Evolutionary conservation across 306 rosid genomes (phyloP).

Genomic region (Ammopiptanthus mongolicus): DNA sequence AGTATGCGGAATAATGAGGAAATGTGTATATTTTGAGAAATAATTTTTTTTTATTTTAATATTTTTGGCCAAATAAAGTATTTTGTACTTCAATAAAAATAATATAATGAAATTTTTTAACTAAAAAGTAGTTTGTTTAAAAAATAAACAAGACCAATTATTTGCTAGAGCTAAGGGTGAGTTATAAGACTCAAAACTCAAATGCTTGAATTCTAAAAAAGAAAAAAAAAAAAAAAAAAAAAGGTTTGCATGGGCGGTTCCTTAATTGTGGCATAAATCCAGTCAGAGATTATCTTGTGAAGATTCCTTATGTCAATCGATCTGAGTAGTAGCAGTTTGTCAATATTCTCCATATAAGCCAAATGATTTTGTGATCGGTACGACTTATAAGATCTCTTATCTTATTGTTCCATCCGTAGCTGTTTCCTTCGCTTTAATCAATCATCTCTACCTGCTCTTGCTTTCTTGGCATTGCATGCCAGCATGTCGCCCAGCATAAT

Average conservation of each 20-base stretch:
- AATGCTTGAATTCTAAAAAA: not conserved
- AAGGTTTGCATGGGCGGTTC: not conserved
- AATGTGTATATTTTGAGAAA: too few species aligned
- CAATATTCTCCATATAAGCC: not conserved
- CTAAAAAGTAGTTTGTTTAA: too few species aligned
- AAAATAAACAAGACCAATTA: not conserved
- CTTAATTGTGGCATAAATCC: not conserved
- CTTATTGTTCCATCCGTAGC: not conserved
- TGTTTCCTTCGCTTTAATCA: not conserved
- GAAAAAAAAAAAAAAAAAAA: too few species aligned
- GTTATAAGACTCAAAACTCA: not conserved
- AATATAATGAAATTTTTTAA: too few species aligned
- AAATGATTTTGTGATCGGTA: not conserved
- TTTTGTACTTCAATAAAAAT: too few species aligned
- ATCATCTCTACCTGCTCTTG: not conserved
- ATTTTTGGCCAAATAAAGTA: too few species aligned
- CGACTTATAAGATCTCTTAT: not conserved
- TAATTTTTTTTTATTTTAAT: too few species aligned
- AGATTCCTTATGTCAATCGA: not conserved
- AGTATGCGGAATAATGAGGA: too few species aligned
- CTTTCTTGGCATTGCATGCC: not conserved
- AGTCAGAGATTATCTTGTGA: not conserved
- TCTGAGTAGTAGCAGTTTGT: not conserved
- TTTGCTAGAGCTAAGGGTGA: not conserved
- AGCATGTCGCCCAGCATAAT: not conserved